These are phyloP conservation scores for Panicum miliaceum DNA, from an alignment of 176 grass and related monocot species.

Conservation along the genomic window DNA sequence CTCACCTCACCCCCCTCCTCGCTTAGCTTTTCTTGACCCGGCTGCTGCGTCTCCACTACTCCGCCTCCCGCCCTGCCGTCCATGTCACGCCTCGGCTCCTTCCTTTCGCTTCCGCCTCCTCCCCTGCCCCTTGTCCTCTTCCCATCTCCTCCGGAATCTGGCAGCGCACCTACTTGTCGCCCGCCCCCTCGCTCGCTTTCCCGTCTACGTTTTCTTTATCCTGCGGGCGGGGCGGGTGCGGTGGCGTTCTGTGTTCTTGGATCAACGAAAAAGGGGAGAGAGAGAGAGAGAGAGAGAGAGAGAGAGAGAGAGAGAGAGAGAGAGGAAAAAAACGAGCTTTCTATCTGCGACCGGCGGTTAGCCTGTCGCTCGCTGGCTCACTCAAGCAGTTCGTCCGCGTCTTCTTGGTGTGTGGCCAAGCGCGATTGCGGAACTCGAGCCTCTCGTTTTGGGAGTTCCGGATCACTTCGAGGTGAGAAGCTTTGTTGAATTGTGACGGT, in stretches of 20 bases:
- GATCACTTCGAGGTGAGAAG: conserved; percentile 28
- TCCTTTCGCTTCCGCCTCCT: conserved; percentile 36
- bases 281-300: too few relatives aligned
- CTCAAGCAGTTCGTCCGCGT: background rate
- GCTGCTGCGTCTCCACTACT: conserved; percentile 27
- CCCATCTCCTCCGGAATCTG: conserved; percentile 31
- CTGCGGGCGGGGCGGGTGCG: background rate
- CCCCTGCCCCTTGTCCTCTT: conserved; percentile 49
- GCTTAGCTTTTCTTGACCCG: conserved; percentile 43
- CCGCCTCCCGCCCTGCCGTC: conserved; percentile 39
- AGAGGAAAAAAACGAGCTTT: background rate
- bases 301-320: too few relatives aligned
- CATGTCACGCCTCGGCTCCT: conserved; percentile 49
- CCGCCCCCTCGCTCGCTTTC: conserved; percentile 28
- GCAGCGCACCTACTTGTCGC: conserved; percentile 34
- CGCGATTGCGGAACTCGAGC: background rate
- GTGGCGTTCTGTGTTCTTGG: conserved; percentile 1
- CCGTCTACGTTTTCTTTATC: conserved; percentile 32
- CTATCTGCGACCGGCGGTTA: conserved; percentile 16
- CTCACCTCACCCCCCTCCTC: background rate
- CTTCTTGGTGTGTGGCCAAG: background rate
- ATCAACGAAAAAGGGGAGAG: background rate
- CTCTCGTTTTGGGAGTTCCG: background rate
- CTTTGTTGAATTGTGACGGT: background rate
- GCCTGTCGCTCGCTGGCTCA: conserved; percentile 11